Evolutionary conservation across 192 early-diverging fungal genomes (phyloP), one percentile per base, ranked within the genome.

Genomic region (Geranomyces variabilis): DNA sequence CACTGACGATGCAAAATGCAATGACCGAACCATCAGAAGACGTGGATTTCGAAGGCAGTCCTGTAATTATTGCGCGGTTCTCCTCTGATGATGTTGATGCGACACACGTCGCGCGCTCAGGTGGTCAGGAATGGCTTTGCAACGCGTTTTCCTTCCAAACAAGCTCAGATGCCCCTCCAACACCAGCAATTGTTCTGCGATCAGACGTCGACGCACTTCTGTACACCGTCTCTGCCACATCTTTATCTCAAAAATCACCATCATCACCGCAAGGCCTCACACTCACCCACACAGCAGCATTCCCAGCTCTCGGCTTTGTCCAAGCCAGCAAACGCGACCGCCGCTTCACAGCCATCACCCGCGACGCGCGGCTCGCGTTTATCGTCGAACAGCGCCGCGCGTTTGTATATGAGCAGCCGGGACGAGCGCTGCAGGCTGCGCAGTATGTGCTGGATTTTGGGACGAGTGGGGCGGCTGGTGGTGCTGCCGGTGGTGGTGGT

Each of bases 1-100:
- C 44, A 34, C 28, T 7, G 8, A 13, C 70, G 14, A 43, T 57
- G 49, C 61, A 69, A 56, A 44, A 70, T 22, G 63, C 64, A 6
- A 48, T 70, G 26, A 75, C 73, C 1, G 77, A 79, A 41, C 67
- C 33, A 14, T 64, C 73, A 21, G 77, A 79, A 61, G 70, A 63
- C 1, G 67, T 79, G 0, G 77, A 79, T 51, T 79, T 79, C 71
- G 73, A 79, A 22, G 67, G 68, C 36, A 17, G 33, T 26, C 15
- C 67, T 13, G 68, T 53, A 6, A 28, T 31, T 10, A 34, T 75
- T 15, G 49, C 34, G 22, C 59, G 74, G 2, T 69, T 69, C 36
- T 33, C 57, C 17, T 0, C 13, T 17, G 34, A 5, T 22, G 2
- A 48, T 7, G 44, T 12, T 31, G 34, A 46, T 28, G 30, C 57